Base-by-base conservation (phyloP, 305 asterid genomes). In the Galium porrigens region DNA sequence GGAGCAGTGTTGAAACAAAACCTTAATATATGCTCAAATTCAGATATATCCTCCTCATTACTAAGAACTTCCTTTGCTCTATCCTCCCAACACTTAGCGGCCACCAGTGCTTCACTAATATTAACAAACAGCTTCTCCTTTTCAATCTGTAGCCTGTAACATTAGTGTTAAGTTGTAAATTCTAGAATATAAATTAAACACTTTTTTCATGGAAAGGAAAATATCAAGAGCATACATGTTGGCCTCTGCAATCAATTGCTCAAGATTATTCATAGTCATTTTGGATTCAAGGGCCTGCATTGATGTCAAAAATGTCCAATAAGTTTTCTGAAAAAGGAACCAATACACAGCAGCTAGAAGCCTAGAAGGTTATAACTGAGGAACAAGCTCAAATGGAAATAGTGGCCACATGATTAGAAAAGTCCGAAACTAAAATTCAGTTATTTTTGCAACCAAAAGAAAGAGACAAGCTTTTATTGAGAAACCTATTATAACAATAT, bases 11-110 rank as follows among this genome's bases (percentile, higher is more conserved):
- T 25, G 22, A 61, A 67, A 75, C 55, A 64, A 67, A 66, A 91
- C 98, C 95, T 91, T 78, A 91, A 62, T 63, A 84, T 69, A 68
- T 84, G 86, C 79, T 89, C 90, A 76, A 86, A 83, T 61, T 82
- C 95, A 41, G 82, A 73, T 73, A 91, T 77, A 58, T 75, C 79
- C 14, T 81, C 95, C 81, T 73, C 74, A 33, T 68, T 74, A 65
- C 74, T 77, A 60, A 91, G 89, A 73, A 81, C 61, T 57, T 69
- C 66, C 65, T 78, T 82, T 57, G 95, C 95, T 69, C 80, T 83
- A 68, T 83, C 89, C 77, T 91, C 96, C 89, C 90, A 86, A 65
- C 63, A 48, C 71, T 74, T 18, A 62, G 89, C 94, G 72, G 65
- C 60, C 14, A 78, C 79, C 58, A 74, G 79, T 61, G 79, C 78